phyloP scores from a whole-genome alignment of 768 basidiomycete genomes.

The Auriscalpium vulgare region DNA sequence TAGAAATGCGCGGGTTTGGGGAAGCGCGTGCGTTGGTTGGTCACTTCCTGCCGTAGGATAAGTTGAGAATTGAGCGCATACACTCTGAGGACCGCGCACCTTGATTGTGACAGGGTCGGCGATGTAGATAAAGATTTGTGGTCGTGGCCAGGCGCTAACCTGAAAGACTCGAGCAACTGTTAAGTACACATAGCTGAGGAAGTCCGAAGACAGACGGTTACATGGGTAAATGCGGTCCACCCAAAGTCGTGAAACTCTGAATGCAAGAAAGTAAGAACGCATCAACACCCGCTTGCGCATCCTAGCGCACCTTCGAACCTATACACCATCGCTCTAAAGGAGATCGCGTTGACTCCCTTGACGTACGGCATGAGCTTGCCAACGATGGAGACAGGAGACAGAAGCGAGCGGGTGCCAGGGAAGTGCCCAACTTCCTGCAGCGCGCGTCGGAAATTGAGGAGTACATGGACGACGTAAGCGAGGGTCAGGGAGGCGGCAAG shows the following conservation, averaged over 20 bases:
- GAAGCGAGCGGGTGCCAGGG: neutral
- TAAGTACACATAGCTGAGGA: neutral
- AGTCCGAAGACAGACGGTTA: neutral
- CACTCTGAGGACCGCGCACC: neutral
- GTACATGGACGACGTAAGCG: neutral
- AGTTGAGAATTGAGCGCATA: neutral
- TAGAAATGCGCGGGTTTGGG: conserved; percentile 49
- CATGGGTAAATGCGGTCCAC: neutral
- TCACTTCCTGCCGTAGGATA: conserved; percentile 36
- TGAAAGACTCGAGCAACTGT: neutral
- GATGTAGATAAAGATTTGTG: neutral
- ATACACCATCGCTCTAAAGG: neutral
- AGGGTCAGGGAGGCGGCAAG: neutral
- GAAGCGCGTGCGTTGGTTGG: conserved; percentile 40
- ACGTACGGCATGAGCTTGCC: neutral
- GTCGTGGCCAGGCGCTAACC: neutral
- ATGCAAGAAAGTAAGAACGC: neutral
- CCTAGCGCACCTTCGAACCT: neutral
- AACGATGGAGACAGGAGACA: neutral
- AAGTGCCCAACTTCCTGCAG: neutral
- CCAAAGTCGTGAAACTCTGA: conserved; percentile 2
- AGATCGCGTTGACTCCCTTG: neutral
- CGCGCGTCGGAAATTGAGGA: neutral
- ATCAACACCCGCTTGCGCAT: neutral
- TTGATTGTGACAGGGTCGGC: conserved; percentile 10